Evolutionary conservation across 1,139 yeast species (phyloP).

Genomic region (Hansenula lynferdii): DNA sequence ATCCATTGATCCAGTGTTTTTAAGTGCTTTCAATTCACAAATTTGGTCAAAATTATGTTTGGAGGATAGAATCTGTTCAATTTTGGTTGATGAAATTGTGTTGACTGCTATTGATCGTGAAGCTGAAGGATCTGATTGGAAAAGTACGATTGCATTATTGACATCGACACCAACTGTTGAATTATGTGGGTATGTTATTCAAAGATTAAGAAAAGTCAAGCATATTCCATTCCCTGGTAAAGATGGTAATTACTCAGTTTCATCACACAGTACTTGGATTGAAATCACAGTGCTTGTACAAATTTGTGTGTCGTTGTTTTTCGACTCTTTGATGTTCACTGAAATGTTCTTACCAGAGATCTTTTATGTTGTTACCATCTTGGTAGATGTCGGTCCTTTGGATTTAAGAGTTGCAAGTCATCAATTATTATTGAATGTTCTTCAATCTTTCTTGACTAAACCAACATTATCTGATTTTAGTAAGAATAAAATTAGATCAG

Average conservation of each 20-base stretch:
- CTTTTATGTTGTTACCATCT: constrained; percentile 61
- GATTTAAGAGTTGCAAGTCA: constrained; percentile 66
- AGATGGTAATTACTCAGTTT: constrained; percentile 31
- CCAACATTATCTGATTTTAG: constrained; percentile 44
- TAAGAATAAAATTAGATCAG: constrained; percentile 39
- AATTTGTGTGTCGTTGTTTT: constrained; percentile 62
- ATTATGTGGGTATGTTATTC: constrained; percentile 62
- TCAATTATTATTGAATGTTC: constrained; percentile 59
- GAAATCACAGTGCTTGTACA: constrained; percentile 69
- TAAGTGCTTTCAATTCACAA: constrained; percentile 47
- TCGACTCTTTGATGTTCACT: constrained; percentile 64
- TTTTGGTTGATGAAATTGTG: constrained; percentile 68
- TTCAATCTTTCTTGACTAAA: constrained; percentile 67
- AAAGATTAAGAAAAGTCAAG: constrained; percentile 41
- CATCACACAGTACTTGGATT: constrained; percentile 62
- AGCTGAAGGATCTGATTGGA: constrained; percentile 71
- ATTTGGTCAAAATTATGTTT: constrained; percentile 69
- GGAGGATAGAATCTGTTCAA: constrained; percentile 54
- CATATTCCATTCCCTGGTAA: constrained; percentile 45
- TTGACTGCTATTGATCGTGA: constrained; percentile 73
- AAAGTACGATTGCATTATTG: constrained; percentile 54
- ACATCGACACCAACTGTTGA: constrained; percentile 66
- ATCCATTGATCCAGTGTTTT: constrained; percentile 32
- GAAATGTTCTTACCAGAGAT: constrained; percentile 71
- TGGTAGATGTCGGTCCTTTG: constrained; percentile 69